Conservation (phyloP, 2,329 filamentous ascomycete genomes). For the Fusarium sublunatum region DNA sequence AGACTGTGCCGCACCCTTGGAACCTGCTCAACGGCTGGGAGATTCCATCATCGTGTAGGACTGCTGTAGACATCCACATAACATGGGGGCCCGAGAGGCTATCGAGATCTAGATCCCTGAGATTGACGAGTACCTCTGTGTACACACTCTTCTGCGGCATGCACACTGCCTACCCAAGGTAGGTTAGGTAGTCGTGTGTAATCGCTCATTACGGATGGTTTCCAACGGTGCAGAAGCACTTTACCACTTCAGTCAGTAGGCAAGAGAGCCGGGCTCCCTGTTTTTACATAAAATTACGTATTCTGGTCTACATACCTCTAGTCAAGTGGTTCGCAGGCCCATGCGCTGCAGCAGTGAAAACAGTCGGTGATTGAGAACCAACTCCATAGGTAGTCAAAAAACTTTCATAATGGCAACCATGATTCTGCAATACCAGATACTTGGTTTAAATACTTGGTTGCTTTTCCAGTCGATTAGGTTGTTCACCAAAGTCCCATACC, state of each 20-base stretch:
- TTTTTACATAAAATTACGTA: background rate
- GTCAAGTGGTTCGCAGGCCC: slow-evolving; percentile 1
- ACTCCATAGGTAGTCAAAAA: background rate
- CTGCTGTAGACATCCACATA: background rate
- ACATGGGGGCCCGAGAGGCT: slow-evolving; percentile 17
- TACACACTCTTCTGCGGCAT: background rate
- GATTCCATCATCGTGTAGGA: background rate
- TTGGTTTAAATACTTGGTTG: background rate
- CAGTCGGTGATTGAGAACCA: slow-evolving; percentile 18
- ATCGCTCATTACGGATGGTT: background rate
- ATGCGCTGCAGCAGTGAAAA: slow-evolving; percentile 11
- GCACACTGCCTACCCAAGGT: background rate
- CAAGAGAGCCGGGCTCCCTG: background rate
- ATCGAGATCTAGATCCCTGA: slow-evolving; percentile 37
- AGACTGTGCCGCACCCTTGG: slow-evolving; percentile 13
- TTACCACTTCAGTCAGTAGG: background rate
- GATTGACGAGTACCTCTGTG: slow-evolving; percentile 21
- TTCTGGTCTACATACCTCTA: background rate
- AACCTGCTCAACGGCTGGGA: background rate
- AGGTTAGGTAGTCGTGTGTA: background rate
- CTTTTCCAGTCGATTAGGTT: background rate
- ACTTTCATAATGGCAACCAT: too few relatives aligned
- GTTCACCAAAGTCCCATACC: slow-evolving; percentile 1
- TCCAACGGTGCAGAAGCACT: background rate
- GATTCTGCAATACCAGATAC: too few relatives aligned